A percentile compares a stretch with the other conserved stretches of the same genome.
Conservation (phyloP, 2,329 filamentous ascomycete genomes). For the Diaporthe citri region DNA sequence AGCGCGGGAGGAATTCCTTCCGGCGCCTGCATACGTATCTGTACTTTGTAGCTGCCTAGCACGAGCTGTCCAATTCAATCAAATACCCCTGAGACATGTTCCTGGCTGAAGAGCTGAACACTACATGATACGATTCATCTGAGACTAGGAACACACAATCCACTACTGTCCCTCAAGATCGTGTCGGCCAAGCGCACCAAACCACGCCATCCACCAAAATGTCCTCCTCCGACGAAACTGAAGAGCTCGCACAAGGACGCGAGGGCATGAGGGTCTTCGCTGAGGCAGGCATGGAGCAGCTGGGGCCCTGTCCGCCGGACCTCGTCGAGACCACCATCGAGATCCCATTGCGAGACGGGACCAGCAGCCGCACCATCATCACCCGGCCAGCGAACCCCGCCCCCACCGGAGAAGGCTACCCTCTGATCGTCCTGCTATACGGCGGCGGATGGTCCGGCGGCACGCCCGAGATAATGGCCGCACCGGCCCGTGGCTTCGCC, state of each 20-base stretch:
- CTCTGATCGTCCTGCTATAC: conserved; percentile 25
- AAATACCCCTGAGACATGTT: too few relatives aligned
- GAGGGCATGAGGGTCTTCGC: background rate
- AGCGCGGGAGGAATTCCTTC: background rate
- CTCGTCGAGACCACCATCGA: conserved; percentile 13
- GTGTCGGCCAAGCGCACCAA: background rate
- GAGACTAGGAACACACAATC: background rate
- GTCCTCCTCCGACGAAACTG: background rate
- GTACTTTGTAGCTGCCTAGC: conserved; percentile 1
- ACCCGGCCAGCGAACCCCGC: background rate
- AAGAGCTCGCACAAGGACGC: conserved; percentile 11
- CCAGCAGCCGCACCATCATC: conserved; percentile 18
- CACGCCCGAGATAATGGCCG: conserved; percentile 21
- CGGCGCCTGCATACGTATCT: background rate
- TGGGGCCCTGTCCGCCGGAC: conserved; percentile 15
- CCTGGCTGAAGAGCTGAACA: background rate
- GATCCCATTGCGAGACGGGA: conserved; percentile 16
- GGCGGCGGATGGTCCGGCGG: conserved; percentile 27
- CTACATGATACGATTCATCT: background rate
- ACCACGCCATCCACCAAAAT: background rate
- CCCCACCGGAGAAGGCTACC: background rate
- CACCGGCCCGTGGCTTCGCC: conserved; percentile 30
- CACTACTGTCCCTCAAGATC: background rate
- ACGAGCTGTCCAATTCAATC: background rate
- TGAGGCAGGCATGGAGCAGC: conserved; percentile 7